Evolutionary conservation across 176 grass and related monocot genomes (phyloP), one percentile per base, ranked within the genome.

Genomic region (Musa troglodytarum): DNA sequence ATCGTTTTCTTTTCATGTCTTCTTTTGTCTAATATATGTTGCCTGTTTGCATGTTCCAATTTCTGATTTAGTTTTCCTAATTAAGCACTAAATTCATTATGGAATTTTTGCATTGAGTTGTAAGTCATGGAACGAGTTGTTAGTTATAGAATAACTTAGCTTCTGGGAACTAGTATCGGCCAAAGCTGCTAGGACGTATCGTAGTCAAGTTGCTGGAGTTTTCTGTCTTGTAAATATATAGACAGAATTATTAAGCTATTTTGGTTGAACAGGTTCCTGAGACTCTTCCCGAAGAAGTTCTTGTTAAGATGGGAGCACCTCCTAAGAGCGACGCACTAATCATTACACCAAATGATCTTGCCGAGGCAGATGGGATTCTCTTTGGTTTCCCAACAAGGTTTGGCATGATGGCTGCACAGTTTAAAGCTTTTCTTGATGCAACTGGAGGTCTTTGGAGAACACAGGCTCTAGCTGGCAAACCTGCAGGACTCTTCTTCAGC

Each of bases 331-430:
- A 74, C 11, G 83, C 68, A 13, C 91, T 83, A 1, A 54, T 82
- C 11, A 94, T 94, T 71, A 73, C 85, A 0, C 81, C 91, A 0
- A 21, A 26, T 0, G 72, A 86, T 49, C 91, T 90, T 53, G 54
- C 69, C 0, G 85, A 90, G 1, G 91, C 91, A 16, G 87, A 93
- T 57, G 90, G 90, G 28, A 28, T 92, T 69, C 54, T 92, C 74
- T 87, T 92, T 51, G 84, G 90, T 12, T 92, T 92, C 63, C 90
- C 87, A 0, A 92, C 90, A n/a, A 68, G 90, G 50, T 92, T 92
- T 22, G 87, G 90, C 28, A 89, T 92, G 90, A 86, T 92, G 84
- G 71, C 81, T 0, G 81, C 81, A 12, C 90, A 92, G 61, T 84
- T 92, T 53, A 92, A 87, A 81, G 82, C 87, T 11, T 92, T 89